Conservation (phyloP, 495 filamentous ascomycete species). For the Bryoglossum gracile region DNA sequence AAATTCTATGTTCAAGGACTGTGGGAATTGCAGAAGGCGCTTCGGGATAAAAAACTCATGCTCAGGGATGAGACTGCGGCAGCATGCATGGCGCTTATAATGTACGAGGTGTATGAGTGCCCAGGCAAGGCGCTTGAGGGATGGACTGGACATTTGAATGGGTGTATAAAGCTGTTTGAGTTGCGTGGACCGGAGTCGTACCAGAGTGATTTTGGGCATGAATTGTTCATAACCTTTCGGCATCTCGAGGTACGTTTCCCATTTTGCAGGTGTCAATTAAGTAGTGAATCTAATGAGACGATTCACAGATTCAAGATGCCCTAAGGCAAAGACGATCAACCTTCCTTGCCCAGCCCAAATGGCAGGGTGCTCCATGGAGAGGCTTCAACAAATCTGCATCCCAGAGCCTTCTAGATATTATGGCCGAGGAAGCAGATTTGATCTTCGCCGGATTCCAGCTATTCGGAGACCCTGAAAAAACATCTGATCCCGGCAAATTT, state of each 20-base stretch:
- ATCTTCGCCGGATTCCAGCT: conserved; percentile 20
- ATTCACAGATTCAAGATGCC: conserved; percentile 17
- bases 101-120: conserved; percentile 36
- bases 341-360: conserved; percentile 25
- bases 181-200: conserved; percentile 29
- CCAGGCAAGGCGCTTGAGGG: conserved; percentile 23
- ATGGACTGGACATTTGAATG: conserved; percentile 30
- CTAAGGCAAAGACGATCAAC: conserved; percentile 16
- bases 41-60: conserved; percentile 25
- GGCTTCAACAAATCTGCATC: conserved; percentile 18
- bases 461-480: background rate
- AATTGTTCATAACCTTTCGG: conserved; percentile 29
- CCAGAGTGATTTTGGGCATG: conserved; percentile 25
- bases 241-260: conserved; percentile 23
- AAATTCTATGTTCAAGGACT: conserved; percentile 30
- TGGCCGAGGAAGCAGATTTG: conserved; percentile 24
- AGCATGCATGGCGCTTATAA: conserved; percentile 29
- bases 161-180: conserved; percentile 28
- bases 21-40: conserved; percentile 29
- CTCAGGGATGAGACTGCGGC: conserved; percentile 31
- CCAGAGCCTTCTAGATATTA: conserved; percentile 27
- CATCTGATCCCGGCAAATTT: background rate
- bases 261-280: background rate
- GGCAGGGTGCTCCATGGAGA: conserved; percentile 29
- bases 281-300: conserved; percentile 3